Evolutionary conservation across 495 filamentous ascomycete genomes (phyloP).

Genomic region (Aspergillus cavernicola): DNA sequence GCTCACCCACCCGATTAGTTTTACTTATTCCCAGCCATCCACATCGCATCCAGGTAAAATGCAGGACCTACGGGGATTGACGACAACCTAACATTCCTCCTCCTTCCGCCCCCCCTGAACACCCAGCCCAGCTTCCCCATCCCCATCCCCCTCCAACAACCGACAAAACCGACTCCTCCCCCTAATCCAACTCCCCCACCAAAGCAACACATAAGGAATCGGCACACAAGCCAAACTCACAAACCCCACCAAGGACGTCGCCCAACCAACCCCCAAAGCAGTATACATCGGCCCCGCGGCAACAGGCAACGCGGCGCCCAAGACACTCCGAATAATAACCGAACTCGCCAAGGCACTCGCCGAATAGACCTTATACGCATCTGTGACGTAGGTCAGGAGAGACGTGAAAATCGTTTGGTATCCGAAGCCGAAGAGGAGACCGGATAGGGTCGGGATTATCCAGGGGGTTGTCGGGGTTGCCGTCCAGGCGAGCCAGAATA

Average conservation of each 20-base stretch:
- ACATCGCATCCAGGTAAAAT: no score
- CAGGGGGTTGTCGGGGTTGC: slow-evolving; percentile 53
- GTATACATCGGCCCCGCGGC: slow-evolving; percentile 40
- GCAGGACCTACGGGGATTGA: no score
- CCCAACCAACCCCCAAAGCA: slow-evolving; percentile 42
- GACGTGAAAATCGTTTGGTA: slow-evolving; percentile 65
- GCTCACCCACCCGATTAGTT: no score
- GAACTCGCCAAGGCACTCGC: slow-evolving; percentile 67
- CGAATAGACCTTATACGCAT: slow-evolving; percentile 70
- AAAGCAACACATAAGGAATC: slow-evolving; percentile 40
- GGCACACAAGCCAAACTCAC: slow-evolving; percentile 37
- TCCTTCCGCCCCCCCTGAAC: neutral
- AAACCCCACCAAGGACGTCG: slow-evolving; percentile 43
- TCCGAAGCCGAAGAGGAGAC: slow-evolving; percentile 65
- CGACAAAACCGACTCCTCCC: slow-evolving; percentile 41
- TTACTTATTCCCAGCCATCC: no score
- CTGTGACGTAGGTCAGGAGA: slow-evolving; percentile 71
- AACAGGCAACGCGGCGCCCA: slow-evolving; percentile 55
- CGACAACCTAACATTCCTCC: neutral
- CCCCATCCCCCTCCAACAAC: slow-evolving; percentile 27
- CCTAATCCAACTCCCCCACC: slow-evolving; percentile 33
- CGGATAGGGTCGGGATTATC: slow-evolving; percentile 60
- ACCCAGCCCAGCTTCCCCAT: slow-evolving; percentile 10
- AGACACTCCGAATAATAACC: slow-evolving; percentile 53
- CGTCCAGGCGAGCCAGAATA: slow-evolving; percentile 76